Evolutionary conservation across 2,329 filamentous ascomycete genomes (phyloP).

Genomic region (Bipolaris bicolor): DNA sequence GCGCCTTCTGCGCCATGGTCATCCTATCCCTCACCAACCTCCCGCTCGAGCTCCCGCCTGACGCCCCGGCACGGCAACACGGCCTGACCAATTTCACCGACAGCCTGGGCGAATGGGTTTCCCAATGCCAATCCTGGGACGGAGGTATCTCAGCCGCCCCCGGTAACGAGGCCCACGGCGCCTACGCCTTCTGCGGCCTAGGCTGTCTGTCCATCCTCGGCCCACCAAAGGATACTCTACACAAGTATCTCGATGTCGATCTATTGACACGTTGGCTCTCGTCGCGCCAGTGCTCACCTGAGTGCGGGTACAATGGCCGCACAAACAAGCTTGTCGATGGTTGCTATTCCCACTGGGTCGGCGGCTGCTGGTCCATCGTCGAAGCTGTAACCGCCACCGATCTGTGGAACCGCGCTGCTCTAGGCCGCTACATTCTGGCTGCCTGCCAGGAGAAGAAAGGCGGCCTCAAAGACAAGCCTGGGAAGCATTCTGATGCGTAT

Average conservation of each 20-base stretch:
- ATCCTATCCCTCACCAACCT: conserved; percentile 83
- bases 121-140: conserved; percentile 91
- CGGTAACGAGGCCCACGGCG: conserved; percentile 90
- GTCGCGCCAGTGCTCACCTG: conserved; percentile 84
- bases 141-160: conserved; percentile 89
- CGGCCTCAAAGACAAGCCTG: conserved; percentile 91
- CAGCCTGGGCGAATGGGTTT: conserved; percentile 78
- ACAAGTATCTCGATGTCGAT: conserved; percentile 77
- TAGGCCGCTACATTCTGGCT: conserved; percentile 86
- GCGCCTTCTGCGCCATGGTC: conserved; percentile 89
- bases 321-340: conserved; percentile 98
- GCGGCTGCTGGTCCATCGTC: conserved; percentile 89
- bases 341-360: conserved; percentile 98
- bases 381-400: conserved; percentile 68
- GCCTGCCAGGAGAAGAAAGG: conserved; percentile 84
- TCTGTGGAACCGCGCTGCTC: conserved; percentile 80
- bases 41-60: conserved; percentile 76
- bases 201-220: conserved; percentile 87
- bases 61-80: conserved; percentile 69
- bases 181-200: conserved; percentile 93
- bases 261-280: conserved; percentile 86
- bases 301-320: conserved; percentile 90
- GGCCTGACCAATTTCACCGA: conserved; percentile 72
- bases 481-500: conserved; percentile 85
- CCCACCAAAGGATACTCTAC: conserved; percentile 74